These are phyloP conservation scores for Sisymbrium irio DNA, from an alignment of 345 rosid species.

Conservation along the genomic window DNA sequence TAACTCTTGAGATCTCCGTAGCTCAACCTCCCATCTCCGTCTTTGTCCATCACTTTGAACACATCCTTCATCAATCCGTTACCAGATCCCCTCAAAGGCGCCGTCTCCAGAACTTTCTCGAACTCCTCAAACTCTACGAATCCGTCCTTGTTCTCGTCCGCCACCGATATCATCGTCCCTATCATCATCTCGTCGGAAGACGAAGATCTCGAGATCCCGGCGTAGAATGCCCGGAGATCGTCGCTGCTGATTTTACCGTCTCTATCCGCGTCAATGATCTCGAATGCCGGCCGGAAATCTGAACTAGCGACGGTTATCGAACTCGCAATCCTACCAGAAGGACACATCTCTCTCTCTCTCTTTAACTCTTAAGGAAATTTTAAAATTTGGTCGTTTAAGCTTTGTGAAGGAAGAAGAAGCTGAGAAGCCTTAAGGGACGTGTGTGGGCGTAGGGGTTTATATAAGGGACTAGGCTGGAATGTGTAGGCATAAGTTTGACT, in stretches of 20 bases:
- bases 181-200: conserved; percentile 39
- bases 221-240: conserved; percentile 61
- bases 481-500: conserved; percentile 13
- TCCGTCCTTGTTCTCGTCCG: conserved; percentile 71
- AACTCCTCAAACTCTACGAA: conserved; percentile 89
- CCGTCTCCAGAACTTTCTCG: conserved; percentile 50
- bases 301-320: conserved; percentile 18
- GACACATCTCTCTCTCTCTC: conserved; percentile 38
- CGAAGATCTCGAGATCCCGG: conserved; percentile 33
- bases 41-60: conserved; percentile 76
- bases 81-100: not conserved
- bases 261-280: conserved; percentile 75
- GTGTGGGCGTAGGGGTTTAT: conserved; percentile 26
- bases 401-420: not conserved
- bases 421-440: not conserved
- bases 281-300: conserved; percentile 63
- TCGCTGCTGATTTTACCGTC: conserved; percentile 89
- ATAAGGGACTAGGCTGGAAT: not conserved
- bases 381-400: not conserved
- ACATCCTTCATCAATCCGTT: conserved; percentile 50
- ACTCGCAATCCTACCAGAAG: conserved; percentile 40
- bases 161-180: conserved; percentile 68
- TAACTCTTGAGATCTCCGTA: conserved; percentile 59
- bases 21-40: conserved; percentile 79
- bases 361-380: no score